Percentiles rank a stretch among this genome's conserved stretches.
These are phyloP conservation scores for Chalciporus pseudorubinellus DNA, from an alignment of 768 basidiomycete genomes.

Conservation along the genomic window DNA sequence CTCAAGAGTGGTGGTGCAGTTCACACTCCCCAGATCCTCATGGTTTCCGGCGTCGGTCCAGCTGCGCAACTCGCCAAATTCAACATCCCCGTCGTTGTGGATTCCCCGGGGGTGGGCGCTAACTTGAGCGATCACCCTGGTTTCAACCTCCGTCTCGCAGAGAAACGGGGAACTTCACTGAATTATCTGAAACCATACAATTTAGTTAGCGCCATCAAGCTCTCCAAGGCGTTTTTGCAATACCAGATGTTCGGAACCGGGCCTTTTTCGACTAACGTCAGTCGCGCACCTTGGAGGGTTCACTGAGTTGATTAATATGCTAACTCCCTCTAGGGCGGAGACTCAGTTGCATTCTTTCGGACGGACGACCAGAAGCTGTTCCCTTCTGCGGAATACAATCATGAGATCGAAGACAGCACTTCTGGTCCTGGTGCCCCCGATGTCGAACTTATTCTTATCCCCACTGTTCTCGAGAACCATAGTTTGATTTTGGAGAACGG, in stretches of 20 bases:
- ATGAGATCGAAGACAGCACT: conserved; percentile 28
- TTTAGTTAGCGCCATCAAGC: conserved; percentile 17
- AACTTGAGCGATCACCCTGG: conserved; percentile 70
- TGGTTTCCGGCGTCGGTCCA: conserved; percentile 79
- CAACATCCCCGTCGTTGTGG: conserved; percentile 52
- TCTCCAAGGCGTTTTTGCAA: conserved; percentile 35
- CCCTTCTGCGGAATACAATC: conserved; percentile 27
- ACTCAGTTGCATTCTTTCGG: conserved; percentile 33
- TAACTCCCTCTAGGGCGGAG: conserved; percentile 23
- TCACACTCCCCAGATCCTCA: conserved; percentile 64
- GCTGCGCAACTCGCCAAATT: conserved; percentile 50
- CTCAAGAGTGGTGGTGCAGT: conserved; percentile 53
- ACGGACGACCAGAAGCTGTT: conserved; percentile 32
- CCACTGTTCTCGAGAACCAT: not conserved
- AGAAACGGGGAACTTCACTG: conserved; percentile 45
- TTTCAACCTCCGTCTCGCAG: conserved; percentile 50
- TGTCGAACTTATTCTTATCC: conserved; percentile 24
- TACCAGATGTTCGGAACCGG: conserved; percentile 49
- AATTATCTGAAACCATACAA: conserved; percentile 36
- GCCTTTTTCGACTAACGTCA: conserved; percentile 53
- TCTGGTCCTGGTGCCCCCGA: conserved; percentile 32
- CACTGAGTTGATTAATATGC: not conserved
- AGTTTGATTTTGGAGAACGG: not conserved
- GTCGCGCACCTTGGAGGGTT: too few relatives aligned
- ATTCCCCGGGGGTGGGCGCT: conserved; percentile 72